Evolutionary conservation across 106 monocot genomes (phyloP).

Genomic region (Apostasia shenzhenica): DNA sequence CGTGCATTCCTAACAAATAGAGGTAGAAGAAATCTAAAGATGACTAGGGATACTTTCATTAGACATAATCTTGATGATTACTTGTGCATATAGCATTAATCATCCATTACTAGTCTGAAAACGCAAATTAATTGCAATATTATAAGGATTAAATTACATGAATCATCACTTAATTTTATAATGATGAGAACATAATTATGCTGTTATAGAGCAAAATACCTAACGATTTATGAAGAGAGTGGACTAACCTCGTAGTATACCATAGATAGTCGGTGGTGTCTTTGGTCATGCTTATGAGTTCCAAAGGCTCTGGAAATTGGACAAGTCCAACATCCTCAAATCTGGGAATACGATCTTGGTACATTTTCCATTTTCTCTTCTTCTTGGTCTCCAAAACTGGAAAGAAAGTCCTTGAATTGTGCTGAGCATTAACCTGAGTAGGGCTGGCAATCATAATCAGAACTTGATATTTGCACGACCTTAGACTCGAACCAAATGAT

Average conservation of each 20-base stretch:
- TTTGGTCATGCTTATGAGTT: conserved; percentile 49
- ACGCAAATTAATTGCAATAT: too few relatives aligned
- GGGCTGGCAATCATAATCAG: background rate
- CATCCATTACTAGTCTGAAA: too few relatives aligned
- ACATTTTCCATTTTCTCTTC: conserved; percentile 57
- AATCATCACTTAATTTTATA: too few relatives aligned
- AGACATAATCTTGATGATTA: too few relatives aligned
- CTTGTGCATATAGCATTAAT: too few relatives aligned
- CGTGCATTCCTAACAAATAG: too few relatives aligned
- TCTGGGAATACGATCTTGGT: conserved; percentile 37
- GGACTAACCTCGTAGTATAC: conserved; percentile 61
- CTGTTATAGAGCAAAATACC: background rate
- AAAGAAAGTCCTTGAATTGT: conserved; percentile 66
- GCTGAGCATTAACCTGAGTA: conserved; percentile 59
- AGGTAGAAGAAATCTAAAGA: too few relatives aligned
- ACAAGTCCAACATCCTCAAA: conserved; percentile 6
- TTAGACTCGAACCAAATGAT: too few relatives aligned
- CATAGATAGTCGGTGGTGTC: conserved; percentile 77
- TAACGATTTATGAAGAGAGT: background rate
- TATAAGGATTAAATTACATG: too few relatives aligned
- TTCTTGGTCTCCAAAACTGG: conserved; percentile 24
- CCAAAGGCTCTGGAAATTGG: conserved; percentile 26
- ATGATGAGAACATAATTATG: background rate
- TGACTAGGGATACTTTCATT: too few relatives aligned
- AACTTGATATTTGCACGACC: background rate